Evolutionary conservation across 345 rosid species (phyloP), one percentile per base, ranked within the genome.

Genomic region (Eucalyptus marginata): DNA sequence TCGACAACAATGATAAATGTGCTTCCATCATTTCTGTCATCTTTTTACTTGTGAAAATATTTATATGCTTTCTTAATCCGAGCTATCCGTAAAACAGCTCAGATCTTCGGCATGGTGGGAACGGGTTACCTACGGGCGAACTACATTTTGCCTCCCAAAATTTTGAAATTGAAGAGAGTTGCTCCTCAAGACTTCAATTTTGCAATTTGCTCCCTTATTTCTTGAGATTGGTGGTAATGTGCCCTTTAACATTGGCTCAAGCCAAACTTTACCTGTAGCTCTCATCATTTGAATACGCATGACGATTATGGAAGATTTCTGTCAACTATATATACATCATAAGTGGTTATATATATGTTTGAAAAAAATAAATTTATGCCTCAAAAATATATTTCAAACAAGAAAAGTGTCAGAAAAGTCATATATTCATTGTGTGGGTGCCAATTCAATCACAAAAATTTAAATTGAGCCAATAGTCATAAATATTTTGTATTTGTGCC

Each of bases 381-480:
- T 64, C 18, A n/a, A n/a, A 64, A 64, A 64, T 0, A 64, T 62
- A 62, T n/a, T 64, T n/a, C 1, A 3, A 64, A 64, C 2, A 13
- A 62, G 31, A 13, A 52, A 52, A 52, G 58, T 52, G 25, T 52
- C 0, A 1, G 0, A 52, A 52, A 7, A 20, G 58, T 52, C 0
- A 20, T 52, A 20, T 52, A 52, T 3, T 2, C 25, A 52, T 52
- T 52, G 58, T 52, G 25, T 20, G 0, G 58, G 25, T 52, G 58
- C 58, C 58, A 52, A 20, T 52, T 52, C 58, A 8, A 52, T 52
- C 58, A 52, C 24, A 52, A 52, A 52, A 52, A 7, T 52, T 52
- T 52, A 52, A 52, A 52, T 52, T 52, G 10, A 8, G 58, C 1
- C 58, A 20, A 20, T 20, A 52, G 5, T 52, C 58, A 52, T 52